Evolutionary conservation across 2,329 filamentous ascomycete species (phyloP).

Genomic region (Monosporascus sp.): DNA sequence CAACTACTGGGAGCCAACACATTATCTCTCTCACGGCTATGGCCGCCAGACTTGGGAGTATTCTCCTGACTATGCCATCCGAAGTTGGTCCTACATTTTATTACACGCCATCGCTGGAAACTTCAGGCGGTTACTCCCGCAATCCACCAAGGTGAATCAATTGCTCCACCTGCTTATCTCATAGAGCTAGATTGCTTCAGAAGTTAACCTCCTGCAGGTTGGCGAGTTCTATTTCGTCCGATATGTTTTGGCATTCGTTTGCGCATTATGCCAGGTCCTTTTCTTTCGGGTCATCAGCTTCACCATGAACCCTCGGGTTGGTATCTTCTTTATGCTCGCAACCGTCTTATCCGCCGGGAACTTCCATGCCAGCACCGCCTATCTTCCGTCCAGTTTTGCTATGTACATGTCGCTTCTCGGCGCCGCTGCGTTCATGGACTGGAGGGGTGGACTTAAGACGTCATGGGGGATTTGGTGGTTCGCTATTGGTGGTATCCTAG

Average conservation of each 20-base stretch:
- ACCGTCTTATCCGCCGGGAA: constrained; percentile 80
- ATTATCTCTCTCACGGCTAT: constrained; percentile 89
- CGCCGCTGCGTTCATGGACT: constrained; percentile 85
- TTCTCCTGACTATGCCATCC: constrained; percentile 87
- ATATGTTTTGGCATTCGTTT: constrained; percentile 65
- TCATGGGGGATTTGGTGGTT: constrained; percentile 87
- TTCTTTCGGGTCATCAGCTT: constrained; percentile 73
- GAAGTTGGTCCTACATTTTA: constrained; percentile 86
- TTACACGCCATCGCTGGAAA: constrained; percentile 72
- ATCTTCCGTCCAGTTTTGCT: constrained; percentile 88
- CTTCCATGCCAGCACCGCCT: constrained; percentile 85
- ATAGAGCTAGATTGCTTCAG: neutral
- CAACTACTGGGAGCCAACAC: constrained; percentile 97
- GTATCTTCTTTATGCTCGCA: constrained; percentile 75
- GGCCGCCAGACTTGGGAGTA: constrained; percentile 99
- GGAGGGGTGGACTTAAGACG: constrained; percentile 72
- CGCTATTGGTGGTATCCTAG: constrained; percentile 74
- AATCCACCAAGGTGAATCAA: constrained; percentile 48
- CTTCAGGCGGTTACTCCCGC: constrained; percentile 58
- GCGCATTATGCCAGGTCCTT: constrained; percentile 75
- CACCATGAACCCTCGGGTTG: constrained; percentile 76
- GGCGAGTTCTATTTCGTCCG: constrained; percentile 86
- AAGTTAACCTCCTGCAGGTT: constrained; percentile 30
- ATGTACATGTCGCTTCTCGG: constrained; percentile 93
- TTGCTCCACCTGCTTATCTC: neutral